Percentiles rank a stretch among this genome's conserved stretches.
Evolutionary conservation across 306 rosid genomes (phyloP).

Genomic region (Gastrolobium bilobum): DNA sequence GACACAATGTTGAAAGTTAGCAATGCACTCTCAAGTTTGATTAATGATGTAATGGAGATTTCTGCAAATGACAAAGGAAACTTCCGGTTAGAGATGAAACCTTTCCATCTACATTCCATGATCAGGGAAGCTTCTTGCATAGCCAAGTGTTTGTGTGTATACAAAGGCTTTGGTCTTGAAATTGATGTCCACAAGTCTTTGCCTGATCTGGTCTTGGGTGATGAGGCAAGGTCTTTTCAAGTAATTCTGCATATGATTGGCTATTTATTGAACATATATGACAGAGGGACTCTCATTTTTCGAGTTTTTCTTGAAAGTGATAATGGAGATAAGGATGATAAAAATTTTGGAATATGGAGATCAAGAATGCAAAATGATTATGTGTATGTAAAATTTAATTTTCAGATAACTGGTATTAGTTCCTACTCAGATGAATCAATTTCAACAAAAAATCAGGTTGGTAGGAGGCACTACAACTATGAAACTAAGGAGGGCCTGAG

Average conservation of each 20-base stretch:
- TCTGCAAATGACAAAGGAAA: conserved; percentile 63
- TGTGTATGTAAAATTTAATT: conserved; percentile 66
- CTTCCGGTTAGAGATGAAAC: conserved; percentile 66
- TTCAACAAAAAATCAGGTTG: conserved; percentile 47
- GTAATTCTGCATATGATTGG: conserved; percentile 84
- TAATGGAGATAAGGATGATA: conserved; percentile 59
- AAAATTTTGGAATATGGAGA: conserved; percentile 59
- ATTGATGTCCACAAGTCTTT: conserved; percentile 70
- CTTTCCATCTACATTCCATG: conserved; percentile 73
- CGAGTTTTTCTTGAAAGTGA: conserved; percentile 54
- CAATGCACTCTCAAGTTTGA: conserved; percentile 72
- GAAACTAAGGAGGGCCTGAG: conserved; percentile 68
- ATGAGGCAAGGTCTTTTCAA: conserved; percentile 80
- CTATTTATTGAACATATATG: conserved; percentile 57
- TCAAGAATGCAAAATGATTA: conserved; percentile 54
- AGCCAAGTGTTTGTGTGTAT: conserved; percentile 77
- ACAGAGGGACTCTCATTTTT: conserved; percentile 59
- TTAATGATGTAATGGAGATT: conserved; percentile 78
- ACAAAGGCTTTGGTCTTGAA: conserved; percentile 68
- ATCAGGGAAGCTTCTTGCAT: conserved; percentile 77
- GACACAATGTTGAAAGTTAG: conserved; percentile 81
- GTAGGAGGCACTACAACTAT: conserved; percentile 52
- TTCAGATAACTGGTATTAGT: conserved; percentile 54
- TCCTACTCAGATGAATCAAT: conserved; percentile 53
- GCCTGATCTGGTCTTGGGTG: conserved; percentile 76